Percentiles rank a stretch among this genome's conserved stretches.
These are phyloP conservation scores for Loxodes magnus DNA, from an alignment of 73 alveolate genomes.

Conservation along the genomic window DNA sequence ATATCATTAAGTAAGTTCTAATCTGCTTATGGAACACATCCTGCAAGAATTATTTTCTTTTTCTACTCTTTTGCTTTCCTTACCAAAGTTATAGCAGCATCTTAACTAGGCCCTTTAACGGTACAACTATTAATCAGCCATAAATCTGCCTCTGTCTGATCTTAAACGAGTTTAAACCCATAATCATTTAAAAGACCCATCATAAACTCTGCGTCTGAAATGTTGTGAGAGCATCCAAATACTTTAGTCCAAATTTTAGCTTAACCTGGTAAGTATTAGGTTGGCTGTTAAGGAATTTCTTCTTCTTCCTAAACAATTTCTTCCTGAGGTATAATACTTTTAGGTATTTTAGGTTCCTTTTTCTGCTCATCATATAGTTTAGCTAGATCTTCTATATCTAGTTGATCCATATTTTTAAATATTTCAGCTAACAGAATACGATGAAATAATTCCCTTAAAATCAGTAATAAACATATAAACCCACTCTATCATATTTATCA, in stretches of 20 bases:
- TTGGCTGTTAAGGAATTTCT: too few species aligned
- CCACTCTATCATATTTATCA: too few species aligned
- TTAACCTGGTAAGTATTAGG: too few species aligned
- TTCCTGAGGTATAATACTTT: too few species aligned
- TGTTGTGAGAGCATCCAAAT: slow-evolving; percentile 89
- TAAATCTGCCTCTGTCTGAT: slow-evolving; percentile 65
- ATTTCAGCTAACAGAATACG: too few species aligned
- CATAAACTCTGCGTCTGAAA: slow-evolving; percentile 87
- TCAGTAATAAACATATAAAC: too few species aligned
- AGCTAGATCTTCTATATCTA: too few species aligned
- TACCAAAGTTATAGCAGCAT: slow-evolving; percentile 46
- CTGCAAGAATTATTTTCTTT: slow-evolving; percentile 44
- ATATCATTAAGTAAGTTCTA: slow-evolving; percentile 61
- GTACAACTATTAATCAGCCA: slow-evolving; percentile 79
- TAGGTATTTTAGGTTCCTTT: too few species aligned
- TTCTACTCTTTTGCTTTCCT: slow-evolving; percentile 32
- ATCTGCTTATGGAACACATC: slow-evolving; percentile 63
- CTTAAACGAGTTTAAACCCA: slow-evolving; percentile 75
- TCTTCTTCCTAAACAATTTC: too few species aligned
- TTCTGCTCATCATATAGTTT: too few species aligned
- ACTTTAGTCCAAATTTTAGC: slow-evolving; percentile 68
- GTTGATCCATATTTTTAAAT: too few species aligned
- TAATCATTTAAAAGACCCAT: slow-evolving; percentile 71
- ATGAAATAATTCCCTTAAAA: too few species aligned
- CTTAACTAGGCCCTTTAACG: slow-evolving; percentile 85